Conservation (phyloP, 768 basidiomycete species). For the Lactifluus rugatus region DNA sequence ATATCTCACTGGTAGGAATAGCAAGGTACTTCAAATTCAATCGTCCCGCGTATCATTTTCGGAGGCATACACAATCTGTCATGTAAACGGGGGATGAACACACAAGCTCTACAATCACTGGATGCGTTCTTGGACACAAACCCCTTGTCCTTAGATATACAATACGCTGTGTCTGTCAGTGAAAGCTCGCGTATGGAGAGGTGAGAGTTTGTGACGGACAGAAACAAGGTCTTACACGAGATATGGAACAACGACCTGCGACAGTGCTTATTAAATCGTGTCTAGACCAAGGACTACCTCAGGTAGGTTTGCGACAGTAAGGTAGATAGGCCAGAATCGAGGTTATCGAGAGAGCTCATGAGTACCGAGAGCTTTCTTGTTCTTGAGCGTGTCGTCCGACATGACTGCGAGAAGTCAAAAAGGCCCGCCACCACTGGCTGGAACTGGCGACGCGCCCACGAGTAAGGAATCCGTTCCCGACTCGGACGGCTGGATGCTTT, state of each 20-base stretch:
- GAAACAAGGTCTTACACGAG: conserved; percentile 77
- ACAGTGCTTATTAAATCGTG: conserved; percentile 69
- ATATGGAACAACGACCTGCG: conserved; percentile 74
- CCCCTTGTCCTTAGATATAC: conserved; percentile 77
- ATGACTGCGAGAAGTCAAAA: conserved; percentile 20
- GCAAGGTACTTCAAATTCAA: too few relatives aligned
- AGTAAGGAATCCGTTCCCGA: too few relatives aligned
- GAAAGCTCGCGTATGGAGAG: not conserved
- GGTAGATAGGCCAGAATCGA: conserved; percentile 58
- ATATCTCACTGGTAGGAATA: too few relatives aligned
- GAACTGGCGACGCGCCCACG: too few relatives aligned
- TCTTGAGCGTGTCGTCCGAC: conserved; percentile 29
- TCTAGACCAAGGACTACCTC: conserved; percentile 57
- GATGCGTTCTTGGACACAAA: conserved; percentile 69
- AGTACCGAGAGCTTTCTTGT: conserved; percentile 40
- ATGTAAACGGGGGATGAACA: conserved; percentile 18
- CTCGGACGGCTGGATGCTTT: too few relatives aligned
- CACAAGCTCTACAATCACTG: conserved; percentile 63
- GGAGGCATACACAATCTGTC: too few relatives aligned
- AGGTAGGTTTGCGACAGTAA: conserved; percentile 57
- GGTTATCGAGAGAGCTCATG: conserved; percentile 50
- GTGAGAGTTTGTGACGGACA: conserved; percentile 37
- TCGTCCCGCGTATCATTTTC: too few relatives aligned
- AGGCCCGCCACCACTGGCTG: too few relatives aligned
- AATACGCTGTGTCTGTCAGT: conserved; percentile 23